A percentile compares a stretch with the other conserved stretches of the same genome.
Evolutionary conservation across 805 yeast species (phyloP).

Genomic region (Yarrowia keelungensis): DNA sequence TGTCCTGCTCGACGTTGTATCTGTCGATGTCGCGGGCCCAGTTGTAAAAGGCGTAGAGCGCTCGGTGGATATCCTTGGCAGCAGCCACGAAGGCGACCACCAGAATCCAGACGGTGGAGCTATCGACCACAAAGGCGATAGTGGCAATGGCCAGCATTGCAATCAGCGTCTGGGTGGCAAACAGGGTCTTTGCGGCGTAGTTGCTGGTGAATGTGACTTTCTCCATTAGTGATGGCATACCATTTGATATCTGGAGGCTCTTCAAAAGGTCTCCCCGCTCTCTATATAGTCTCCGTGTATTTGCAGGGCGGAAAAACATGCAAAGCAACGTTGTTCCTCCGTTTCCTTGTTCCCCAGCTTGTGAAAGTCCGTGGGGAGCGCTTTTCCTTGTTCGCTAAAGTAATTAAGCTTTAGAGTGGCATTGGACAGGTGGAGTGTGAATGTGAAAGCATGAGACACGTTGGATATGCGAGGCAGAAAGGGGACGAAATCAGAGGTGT

Average conservation of each 20-base stretch:
- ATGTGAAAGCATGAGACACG: constrained; percentile 19
- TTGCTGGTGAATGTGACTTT: constrained; percentile 38
- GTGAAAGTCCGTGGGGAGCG: constrained; percentile 34
- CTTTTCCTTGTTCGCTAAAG: background rate
- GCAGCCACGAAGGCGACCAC: constrained; percentile 32
- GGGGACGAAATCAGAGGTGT: no score
- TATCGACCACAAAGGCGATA: constrained; percentile 35
- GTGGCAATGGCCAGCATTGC: constrained; percentile 36
- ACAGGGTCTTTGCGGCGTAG: constrained; percentile 37
- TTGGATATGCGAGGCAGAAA: background rate
- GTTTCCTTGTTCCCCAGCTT: constrained; percentile 28
- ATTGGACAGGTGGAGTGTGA: constrained; percentile 14
- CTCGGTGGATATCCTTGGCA: constrained; percentile 35
- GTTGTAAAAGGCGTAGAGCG: constrained; percentile 36
- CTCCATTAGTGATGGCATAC: constrained; percentile 36
- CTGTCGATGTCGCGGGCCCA: constrained; percentile 33
- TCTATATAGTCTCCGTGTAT: background rate
- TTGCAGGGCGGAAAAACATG: constrained; percentile 18
- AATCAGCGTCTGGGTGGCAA: constrained; percentile 30
- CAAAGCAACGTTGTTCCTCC: constrained; percentile 17
- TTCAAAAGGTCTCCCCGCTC: constrained; percentile 16
- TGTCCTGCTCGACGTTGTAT: constrained; percentile 35
- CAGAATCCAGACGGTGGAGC: constrained; percentile 30
- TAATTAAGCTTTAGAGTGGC: background rate
- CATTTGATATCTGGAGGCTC: background rate